Base-by-base conservation (phyloP, 2,329 filamentous ascomycete genomes). In the Cladosporium sp. region DNA sequence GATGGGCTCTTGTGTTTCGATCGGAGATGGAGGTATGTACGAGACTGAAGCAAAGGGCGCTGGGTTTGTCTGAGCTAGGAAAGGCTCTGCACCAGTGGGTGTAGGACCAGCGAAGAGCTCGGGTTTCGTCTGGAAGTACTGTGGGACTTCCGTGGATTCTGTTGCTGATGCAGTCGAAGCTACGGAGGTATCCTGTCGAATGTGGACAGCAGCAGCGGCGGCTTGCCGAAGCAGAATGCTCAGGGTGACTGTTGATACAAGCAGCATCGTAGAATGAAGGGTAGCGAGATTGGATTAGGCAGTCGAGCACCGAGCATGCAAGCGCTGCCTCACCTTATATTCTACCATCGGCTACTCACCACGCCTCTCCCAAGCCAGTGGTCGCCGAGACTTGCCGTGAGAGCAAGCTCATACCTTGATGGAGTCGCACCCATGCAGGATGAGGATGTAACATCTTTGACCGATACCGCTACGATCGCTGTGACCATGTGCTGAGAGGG, bases 1-100 rank as follows among this genome's bases (percentile, higher is more conserved):
- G 59, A 92, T 89, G 0, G 90, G 89, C 26, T 89, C 81, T 36
- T 86, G 85, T 1, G 90, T 93, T 79, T 91, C 89, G 64, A 93
- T 79, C 53, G 90, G 90, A 54, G 84, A 80, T 71, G 91, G 91
- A 16, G 89, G 88, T 39, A 89, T 86, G 73, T 87, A 92, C 5
- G 87, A 84, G 13, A 86, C 83, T 14, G 78, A 76, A n/a, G 79
- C 75, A 68, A 90, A 46, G 25, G 88, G 84, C 39, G 90, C 87
- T 1, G 85, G 84, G 68, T 89, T 88, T 7, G 87, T 91, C 78
- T 91, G 86, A 1, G 89, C 90, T 65, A 93, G 79, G 74, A 91
- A 92, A 1, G 90, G 86, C 28, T 89, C 82, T 63, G 78, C 80
- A 14, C 90, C 91, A 1, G 90, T 93, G 21, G 87, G 82, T 3